Base-by-base conservation (phyloP, 495 filamentous ascomycete genomes). In the Viridothelium virens region DNA sequence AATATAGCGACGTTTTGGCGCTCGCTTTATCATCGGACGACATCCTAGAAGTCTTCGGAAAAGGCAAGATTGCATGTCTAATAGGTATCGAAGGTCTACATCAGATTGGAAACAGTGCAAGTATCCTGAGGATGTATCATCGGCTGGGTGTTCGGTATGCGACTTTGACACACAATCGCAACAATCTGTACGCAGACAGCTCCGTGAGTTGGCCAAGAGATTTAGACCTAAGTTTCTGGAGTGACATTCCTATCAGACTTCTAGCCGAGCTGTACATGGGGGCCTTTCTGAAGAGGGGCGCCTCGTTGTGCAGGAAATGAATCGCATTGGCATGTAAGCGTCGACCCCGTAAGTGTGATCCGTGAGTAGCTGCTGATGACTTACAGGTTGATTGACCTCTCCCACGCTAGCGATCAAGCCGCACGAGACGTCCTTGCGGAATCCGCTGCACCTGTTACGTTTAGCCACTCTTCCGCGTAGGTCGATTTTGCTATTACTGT, bases 221-320 rank as follows among this genome's bases (percentile, higher is more conserved):
- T 46, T 14, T 46, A 14, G 6, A 46, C 6, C 14, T 14, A 14
- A 14, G 14, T 6, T 6, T 14, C 6, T 6, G 41, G 14, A 46
- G 6, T 46, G 56, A 25, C 18, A 7, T 18, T 61, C 18, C 18
- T n/a, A 6, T 61, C 12, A 62, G 34, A 25, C 59, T 18, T 25
- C 48, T 3, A 53, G 10, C 18, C 6, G 18, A 18, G 6, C 48
- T 6, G n/a, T 36, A 9, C 53, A 59, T 59, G 14, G 4, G 9
- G 53, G 72, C 1, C 46, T 74, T 9, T 69, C 65, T 1, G 56
- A 67, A 53, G 38, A 71, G 7, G 72, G 75, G 4, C 64, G 61
- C 38, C 68, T 66, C 16, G 64, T 70, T 10, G 65, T 72, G 48
- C 69, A 70, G 18, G 83, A 86, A 67, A 86, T 87, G 83, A 86